These are phyloP conservation scores for Penicillium waksmanii DNA, from an alignment of 495 filamentous ascomycete genomes.

Conservation along the genomic window DNA sequence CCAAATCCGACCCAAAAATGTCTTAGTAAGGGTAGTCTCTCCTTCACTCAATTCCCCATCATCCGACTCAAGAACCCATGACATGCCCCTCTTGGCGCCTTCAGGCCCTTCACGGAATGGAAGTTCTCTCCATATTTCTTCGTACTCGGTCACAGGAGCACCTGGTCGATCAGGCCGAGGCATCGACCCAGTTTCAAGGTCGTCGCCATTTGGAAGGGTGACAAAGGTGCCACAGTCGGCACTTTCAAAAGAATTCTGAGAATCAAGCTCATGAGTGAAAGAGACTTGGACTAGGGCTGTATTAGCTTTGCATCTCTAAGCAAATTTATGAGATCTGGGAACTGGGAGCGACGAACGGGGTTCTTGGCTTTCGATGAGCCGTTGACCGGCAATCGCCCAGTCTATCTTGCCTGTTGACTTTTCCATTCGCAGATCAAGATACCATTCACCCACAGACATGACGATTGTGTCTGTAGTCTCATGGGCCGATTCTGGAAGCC, in stretches of 20 bases:
- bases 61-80: conserved; percentile 43
- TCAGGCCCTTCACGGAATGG: conserved; percentile 29
- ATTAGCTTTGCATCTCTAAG: neutral
- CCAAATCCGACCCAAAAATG: conserved; percentile 42
- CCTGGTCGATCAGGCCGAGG: conserved; percentile 42
- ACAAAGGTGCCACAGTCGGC: conserved; percentile 44
- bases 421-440: conserved; percentile 47
- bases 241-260: conserved; percentile 40
- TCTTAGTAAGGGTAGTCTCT: conserved; percentile 33
- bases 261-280: conserved; percentile 49
- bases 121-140: conserved; percentile 47
- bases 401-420: conserved; percentile 34
- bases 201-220: conserved; percentile 43
- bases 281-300: conserved; percentile 31
- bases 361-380: conserved; percentile 36
- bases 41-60: conserved; percentile 23
- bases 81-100: conserved; percentile 28
- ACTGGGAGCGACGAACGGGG: conserved; percentile 24
- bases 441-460: conserved; percentile 48
- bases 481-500: conserved; percentile 42
- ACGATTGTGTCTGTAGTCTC: conserved; percentile 52
- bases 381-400: conserved; percentile 48
- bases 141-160: conserved; percentile 37
- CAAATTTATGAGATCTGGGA: neutral
- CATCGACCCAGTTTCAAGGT: conserved; percentile 46